phyloP scores from a whole-genome alignment of 23 red algal genomes.

The Gracilariopsis chorda region DNA sequence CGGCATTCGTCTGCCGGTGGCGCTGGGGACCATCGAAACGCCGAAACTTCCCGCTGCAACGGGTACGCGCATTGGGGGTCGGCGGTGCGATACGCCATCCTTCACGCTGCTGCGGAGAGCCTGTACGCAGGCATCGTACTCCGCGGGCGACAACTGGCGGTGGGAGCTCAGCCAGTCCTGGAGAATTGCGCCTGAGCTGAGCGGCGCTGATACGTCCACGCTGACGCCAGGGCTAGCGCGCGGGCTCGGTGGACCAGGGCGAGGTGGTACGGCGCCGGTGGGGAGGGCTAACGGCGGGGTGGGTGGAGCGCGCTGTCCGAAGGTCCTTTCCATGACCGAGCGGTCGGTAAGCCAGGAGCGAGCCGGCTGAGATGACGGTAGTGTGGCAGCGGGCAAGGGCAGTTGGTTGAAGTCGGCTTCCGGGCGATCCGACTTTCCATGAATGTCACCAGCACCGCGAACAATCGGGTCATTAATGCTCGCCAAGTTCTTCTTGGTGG shows the following conservation, averaged over 20 bases:
- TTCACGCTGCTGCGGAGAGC: neutral
- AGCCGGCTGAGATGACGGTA: neutral
- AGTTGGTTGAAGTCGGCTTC: neutral
- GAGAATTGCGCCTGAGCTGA: neutral
- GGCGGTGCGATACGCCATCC: neutral
- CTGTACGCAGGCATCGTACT: neutral
- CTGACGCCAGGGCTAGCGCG: neutral
- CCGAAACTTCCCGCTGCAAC: neutral
- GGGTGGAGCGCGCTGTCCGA: neutral
- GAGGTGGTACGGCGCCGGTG: neutral
- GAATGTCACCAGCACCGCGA: neutral
- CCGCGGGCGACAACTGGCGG: neutral
- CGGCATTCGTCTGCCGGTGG: neutral
- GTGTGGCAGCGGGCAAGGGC: neutral
- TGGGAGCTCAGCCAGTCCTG: constrained; percentile 4
- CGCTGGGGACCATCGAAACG: constrained; percentile 1
- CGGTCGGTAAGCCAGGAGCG: constrained; percentile 16
- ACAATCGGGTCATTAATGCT: neutral
- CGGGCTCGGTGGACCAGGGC: neutral
- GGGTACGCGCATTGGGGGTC: neutral
- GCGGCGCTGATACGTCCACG: neutral
- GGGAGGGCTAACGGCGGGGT: neutral
- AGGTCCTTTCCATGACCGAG: neutral
- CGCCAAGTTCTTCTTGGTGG: constrained; percentile 25
- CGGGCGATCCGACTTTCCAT: neutral